These are phyloP conservation scores for Heteromeles arbutifolia DNA, from an alignment of 306 rosid genomes.

Conservation along the genomic window DNA sequence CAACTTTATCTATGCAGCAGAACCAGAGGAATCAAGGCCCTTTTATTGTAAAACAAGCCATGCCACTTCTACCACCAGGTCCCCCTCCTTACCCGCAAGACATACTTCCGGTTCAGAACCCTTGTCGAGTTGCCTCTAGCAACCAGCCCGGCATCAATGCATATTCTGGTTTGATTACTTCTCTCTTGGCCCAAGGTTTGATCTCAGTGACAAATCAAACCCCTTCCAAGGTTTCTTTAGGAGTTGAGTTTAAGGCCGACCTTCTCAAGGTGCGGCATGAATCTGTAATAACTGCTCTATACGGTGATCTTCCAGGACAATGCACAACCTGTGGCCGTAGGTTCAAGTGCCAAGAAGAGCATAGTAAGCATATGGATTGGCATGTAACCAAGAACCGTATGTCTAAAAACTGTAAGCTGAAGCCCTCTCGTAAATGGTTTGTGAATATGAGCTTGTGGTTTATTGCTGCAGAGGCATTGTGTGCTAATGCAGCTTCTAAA, in stretches of 20 bases:
- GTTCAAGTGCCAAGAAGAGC: slow-evolving; percentile 87
- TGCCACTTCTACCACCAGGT: no score
- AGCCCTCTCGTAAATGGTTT: slow-evolving; percentile 90
- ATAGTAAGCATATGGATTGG: slow-evolving; percentile 96
- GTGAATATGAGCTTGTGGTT: slow-evolving; percentile 84
- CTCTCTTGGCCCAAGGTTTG: slow-evolving; percentile 85
- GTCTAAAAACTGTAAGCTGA: slow-evolving; percentile 84
- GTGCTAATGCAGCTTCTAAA: slow-evolving; percentile 47
- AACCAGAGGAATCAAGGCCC: slow-evolving; percentile 25
- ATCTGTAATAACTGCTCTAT: slow-evolving; percentile 62
- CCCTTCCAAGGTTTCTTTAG: slow-evolving; percentile 67
- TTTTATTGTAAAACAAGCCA: no score
- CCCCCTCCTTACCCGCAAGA: no score
- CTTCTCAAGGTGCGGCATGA: slow-evolving; percentile 72
- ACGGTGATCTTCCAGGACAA: slow-evolving; percentile 76
- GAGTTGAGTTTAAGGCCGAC: slow-evolving; percentile 66
- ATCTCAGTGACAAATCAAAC: slow-evolving; percentile 57
- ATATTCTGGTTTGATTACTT: slow-evolving; percentile 51
- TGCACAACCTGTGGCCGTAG: slow-evolving; percentile 91
- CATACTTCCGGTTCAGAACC: slow-evolving; percentile 24
- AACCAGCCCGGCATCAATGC: slow-evolving; percentile 48
- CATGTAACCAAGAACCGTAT: slow-evolving; percentile 95
- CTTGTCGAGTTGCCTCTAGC: slow-evolving; percentile 31
- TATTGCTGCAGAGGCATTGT: slow-evolving; percentile 78
- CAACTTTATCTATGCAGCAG: slow-evolving; percentile 27